phyloP scores from a whole-genome alignment of 78 protist genomes.

The Polysphondylium violaceum region DNA sequence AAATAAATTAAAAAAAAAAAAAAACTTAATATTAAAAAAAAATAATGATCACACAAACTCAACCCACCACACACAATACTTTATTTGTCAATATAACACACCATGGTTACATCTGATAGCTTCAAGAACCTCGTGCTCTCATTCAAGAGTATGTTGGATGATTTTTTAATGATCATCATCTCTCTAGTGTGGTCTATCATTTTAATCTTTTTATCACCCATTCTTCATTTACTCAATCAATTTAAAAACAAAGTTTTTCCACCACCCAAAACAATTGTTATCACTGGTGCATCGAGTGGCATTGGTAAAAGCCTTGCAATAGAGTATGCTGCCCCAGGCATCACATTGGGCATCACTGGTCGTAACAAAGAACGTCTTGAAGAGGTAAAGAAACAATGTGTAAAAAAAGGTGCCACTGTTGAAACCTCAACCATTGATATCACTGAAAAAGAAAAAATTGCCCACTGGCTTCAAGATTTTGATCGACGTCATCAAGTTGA shows the following conservation, averaged over 20 bases:
- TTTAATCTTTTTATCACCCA: background rate
- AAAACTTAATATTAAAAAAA: too few relatives aligned
- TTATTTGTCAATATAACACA: too few relatives aligned
- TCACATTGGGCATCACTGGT: constrained; percentile 9
- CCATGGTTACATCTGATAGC: too few relatives aligned
- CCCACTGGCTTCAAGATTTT: background rate
- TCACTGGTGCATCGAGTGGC: constrained; percentile 70
- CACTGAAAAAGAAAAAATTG: background rate
- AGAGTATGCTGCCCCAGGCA: constrained; percentile 23
- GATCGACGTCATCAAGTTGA: constrained; percentile 23
- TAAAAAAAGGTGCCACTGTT: constrained; percentile 51
- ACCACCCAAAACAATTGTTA: constrained; percentile 5
- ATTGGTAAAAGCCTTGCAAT: constrained; percentile 35
- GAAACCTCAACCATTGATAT: constrained; percentile 10
- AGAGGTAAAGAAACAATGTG: constrained; percentile 21
- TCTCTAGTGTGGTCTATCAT: background rate
- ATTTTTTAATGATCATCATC: background rate
- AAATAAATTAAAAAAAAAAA: too few relatives aligned
- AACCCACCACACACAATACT: too few relatives aligned
- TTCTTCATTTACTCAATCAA: constrained; percentile 7
- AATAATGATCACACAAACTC: too few relatives aligned
- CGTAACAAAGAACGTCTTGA: constrained; percentile 28
- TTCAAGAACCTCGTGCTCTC: too few relatives aligned
- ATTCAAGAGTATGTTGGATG: background rate
- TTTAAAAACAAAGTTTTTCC: background rate